Conservation (phyloP, 2,329 filamentous ascomycete species). For the Periglandula ipomoeae region DNA sequence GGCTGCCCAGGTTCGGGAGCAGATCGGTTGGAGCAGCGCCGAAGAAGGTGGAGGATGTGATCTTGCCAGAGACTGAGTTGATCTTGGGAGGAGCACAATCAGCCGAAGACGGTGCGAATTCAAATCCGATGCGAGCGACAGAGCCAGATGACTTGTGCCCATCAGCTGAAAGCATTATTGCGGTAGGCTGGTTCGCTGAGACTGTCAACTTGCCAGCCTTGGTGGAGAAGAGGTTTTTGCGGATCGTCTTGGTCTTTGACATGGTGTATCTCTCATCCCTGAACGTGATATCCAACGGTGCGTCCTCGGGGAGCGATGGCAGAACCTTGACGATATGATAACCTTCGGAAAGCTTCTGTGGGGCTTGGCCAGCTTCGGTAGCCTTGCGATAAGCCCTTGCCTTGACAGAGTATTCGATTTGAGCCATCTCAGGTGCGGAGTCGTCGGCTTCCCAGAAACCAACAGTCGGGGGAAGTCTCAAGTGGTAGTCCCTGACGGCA, state of each 20-base stretch:
- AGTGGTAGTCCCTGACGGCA: constrained; percentile 41
- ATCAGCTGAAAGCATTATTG: constrained; percentile 42
- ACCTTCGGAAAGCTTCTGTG: constrained; percentile 29
- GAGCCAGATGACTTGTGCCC: constrained; percentile 33
- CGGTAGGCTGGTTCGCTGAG: constrained; percentile 35
- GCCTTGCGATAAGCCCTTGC: constrained; percentile 29
- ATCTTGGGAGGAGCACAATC: constrained; percentile 39
- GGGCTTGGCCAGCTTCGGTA: not conserved
- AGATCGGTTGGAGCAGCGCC: constrained; percentile 33
- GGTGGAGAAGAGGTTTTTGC: constrained; percentile 41
- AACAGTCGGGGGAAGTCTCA: constrained; percentile 43
- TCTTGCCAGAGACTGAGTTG: constrained; percentile 38
- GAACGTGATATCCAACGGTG: constrained; percentile 39
- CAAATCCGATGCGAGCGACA: constrained; percentile 34
- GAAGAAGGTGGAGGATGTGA: constrained; percentile 44
- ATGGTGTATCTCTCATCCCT: constrained; percentile 41
- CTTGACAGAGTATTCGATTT: constrained; percentile 43
- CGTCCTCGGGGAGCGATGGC: constrained; percentile 38
- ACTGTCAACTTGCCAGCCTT: constrained; percentile 42
- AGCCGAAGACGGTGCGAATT: constrained; percentile 35
- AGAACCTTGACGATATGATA: constrained; percentile 42
- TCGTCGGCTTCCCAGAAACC: constrained; percentile 46
- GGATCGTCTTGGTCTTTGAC: constrained; percentile 41
- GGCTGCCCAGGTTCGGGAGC: constrained; percentile 42
- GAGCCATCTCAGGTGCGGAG: constrained; percentile 44